Base-by-base conservation (phyloP, 805 yeast species). In the Candida succiphila region DNA sequence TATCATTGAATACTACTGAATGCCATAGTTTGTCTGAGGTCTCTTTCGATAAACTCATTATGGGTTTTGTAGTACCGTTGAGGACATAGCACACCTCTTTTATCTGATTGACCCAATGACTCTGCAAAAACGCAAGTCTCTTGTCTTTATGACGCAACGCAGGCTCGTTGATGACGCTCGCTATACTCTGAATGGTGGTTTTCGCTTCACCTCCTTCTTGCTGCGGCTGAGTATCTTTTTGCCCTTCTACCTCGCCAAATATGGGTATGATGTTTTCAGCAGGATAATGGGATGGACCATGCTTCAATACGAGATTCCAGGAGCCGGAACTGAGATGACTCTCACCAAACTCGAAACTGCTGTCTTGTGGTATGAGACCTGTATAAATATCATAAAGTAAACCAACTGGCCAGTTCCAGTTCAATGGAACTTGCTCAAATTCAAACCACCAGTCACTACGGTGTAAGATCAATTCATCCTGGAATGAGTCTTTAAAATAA, bases 351-450 rank as follows among this genome's bases (percentile, higher is more conserved):
- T 21, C 23, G 23, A 10, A 8, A 8, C 10, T 21, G 10, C 10
- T 21, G 10, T 21, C 23, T 26, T 36, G 36, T 4, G 65, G 65
- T 28, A 58, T 58, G 17, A 63, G 50, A 2, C 62, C 60, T n/a
- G 61, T 55, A 36, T 69, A 34, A 22, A 39, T 30, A 44, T 85
- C 94, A 46, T 67, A 75, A 2, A 77, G 51, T 4, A 80, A 56
- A 0, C 95, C 95, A 2, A 78, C 52, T 0, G 95, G 95, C 40
- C 73, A 60, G 42, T 81, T 74, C 94, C 96, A 86, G 32, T 69
- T 65, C 21, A 87, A 40, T 0, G 92, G 86, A 2, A 65, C 74
- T 4, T 58, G 67, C 22, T 77, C 78, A 47, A 62, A 69, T 40
- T 75, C 85, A 24, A 85, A 61, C 94, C 94, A 86, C 57, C 76